These are phyloP conservation scores for Helicocarpus griseus DNA, from an alignment of 2,329 filamentous ascomycete species.

Conservation along the genomic window DNA sequence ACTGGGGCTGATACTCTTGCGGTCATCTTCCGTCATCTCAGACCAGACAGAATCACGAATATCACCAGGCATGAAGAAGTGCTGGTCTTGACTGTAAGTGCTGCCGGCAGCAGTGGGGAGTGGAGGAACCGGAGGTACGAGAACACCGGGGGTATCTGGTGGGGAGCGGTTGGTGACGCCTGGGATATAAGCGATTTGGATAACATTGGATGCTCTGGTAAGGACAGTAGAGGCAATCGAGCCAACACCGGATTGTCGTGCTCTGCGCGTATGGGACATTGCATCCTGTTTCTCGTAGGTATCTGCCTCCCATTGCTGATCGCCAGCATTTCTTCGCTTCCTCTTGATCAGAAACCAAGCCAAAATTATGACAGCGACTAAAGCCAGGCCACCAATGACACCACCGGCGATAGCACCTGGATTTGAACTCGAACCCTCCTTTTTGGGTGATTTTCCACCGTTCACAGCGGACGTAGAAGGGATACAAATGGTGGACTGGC, in stretches of 20 bases:
- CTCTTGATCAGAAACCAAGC: slow-evolving; percentile 86
- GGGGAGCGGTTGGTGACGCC: slow-evolving; percentile 88
- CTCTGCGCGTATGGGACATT: slow-evolving; percentile 46
- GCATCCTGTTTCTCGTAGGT: slow-evolving; percentile 49
- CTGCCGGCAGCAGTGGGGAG: slow-evolving; percentile 58
- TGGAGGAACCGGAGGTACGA: slow-evolving; percentile 87
- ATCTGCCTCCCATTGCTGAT: slow-evolving; percentile 44
- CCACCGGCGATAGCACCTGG: slow-evolving; percentile 84
- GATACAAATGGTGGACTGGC: slow-evolving; percentile 50
- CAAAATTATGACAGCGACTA: slow-evolving; percentile 65
- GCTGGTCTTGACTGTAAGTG: slow-evolving; percentile 59
- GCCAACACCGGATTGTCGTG: slow-evolving; percentile 69
- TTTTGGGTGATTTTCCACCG: slow-evolving; percentile 22
- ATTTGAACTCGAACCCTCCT: slow-evolving; percentile 47
- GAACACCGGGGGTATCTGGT: slow-evolving; percentile 67
- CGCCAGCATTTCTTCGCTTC: slow-evolving; percentile 51
- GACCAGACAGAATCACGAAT: slow-evolving; percentile 88
- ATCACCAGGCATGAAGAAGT: slow-evolving; percentile 88
- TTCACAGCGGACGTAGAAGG: slow-evolving; percentile 30
- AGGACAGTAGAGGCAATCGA: slow-evolving; percentile 94
- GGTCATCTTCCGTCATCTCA: slow-evolving; percentile 51
- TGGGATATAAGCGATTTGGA: slow-evolving; percentile 97
- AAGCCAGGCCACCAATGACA: slow-evolving; percentile 72
- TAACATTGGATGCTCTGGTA: slow-evolving; percentile 94
- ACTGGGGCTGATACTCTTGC: slow-evolving; percentile 42